Conservation (phyloP, 2,329 filamentous ascomycete genomes). For the Bipolaris victoriae region DNA sequence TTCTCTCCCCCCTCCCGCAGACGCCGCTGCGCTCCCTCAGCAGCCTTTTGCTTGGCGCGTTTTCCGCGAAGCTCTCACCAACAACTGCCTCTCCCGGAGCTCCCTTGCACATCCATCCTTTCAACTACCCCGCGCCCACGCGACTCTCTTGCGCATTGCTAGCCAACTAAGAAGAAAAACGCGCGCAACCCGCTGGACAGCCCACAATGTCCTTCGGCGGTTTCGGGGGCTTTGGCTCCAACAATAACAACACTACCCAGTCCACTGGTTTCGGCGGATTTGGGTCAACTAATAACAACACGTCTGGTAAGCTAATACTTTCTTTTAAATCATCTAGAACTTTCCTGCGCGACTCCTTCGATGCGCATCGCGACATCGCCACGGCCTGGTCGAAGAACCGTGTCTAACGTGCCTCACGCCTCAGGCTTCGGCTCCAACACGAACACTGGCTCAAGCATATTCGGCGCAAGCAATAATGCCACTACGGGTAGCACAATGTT, state of each 20-base stretch:
- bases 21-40: constrained; percentile 31
- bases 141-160: constrained; percentile 28
- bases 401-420: constrained; percentile 49
- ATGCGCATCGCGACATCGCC: constrained; percentile 39
- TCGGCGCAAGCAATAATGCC: constrained; percentile 38
- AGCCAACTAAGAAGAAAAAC: constrained; percentile 21
- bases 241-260: constrained; percentile 37
- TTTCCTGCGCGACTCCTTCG: constrained; percentile 34
- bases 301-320: constrained; percentile 58
- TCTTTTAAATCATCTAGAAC: constrained; percentile 20
- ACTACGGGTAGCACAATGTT: constrained; percentile 42
- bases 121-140: constrained; percentile 29
- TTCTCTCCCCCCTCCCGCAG: constrained; percentile 16
- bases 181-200: constrained; percentile 34
- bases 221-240: constrained; percentile 54
- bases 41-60: constrained; percentile 41
- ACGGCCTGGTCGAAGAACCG: constrained; percentile 36
- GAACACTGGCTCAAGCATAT: constrained; percentile 44
- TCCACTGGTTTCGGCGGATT: constrained; percentile 50
- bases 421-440: constrained; percentile 50
- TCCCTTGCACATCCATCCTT: constrained; percentile 21
- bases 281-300: constrained; percentile 46
- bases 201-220: constrained; percentile 59
- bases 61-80: constrained; percentile 35
- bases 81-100: constrained; percentile 26